Base-by-base conservation (phyloP, 169 alveolate species). In the Miamiensis avidus region DNA sequence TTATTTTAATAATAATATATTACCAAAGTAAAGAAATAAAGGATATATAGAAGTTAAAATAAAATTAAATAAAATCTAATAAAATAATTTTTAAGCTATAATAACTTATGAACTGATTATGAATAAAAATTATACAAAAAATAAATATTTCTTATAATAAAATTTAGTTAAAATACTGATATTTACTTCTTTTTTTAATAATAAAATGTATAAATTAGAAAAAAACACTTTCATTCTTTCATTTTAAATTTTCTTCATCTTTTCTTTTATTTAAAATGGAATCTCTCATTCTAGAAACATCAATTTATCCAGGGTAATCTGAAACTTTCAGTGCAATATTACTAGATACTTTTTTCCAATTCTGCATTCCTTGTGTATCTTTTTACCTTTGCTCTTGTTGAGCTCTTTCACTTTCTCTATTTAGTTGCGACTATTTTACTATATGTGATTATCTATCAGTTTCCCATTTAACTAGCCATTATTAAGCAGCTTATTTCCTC, bases 191-290 rank as follows among this genome's bases (percentile, higher is more conserved):
- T n/a, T n/a, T n/a, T n/a, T n/a, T n/a, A n/a, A n/a, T n/a, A n/a
- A n/a, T n/a, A n/a, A n/a, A n/a, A n/a, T n/a, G n/a, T n/a, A n/a
- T n/a, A n/a, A n/a, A n/a, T n/a, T n/a, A n/a, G n/a, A n/a, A n/a
- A n/a, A n/a, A n/a, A n/a, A n/a, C n/a, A n/a, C n/a, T n/a, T n/a
- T n/a, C n/a, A n/a, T n/a, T n/a, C n/a, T n/a, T n/a, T n/a, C 6
- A 73, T 15, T 73, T 6, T 73, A 15, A 26, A 15, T 29, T 15
- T 73, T 73, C 31, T 73, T 15, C 6, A 77, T 86, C 90, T 74
- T 20, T 65, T 86, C 78, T 86, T 72, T 86, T 86, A 75, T 86
- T 86, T 27, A 86, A 31, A 34, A 86, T 86, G 20, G 90, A 86
- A 81, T 81, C 34, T 77, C 87, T 81, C 90, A 86, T 81, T 29